A percentile compares a stretch with the other conserved stretches of the same genome.
Evolutionary conservation across 1,284 basidiomycete genomes (phyloP).

Genomic region (Cutaneotrichosporon cavernicola): DNA sequence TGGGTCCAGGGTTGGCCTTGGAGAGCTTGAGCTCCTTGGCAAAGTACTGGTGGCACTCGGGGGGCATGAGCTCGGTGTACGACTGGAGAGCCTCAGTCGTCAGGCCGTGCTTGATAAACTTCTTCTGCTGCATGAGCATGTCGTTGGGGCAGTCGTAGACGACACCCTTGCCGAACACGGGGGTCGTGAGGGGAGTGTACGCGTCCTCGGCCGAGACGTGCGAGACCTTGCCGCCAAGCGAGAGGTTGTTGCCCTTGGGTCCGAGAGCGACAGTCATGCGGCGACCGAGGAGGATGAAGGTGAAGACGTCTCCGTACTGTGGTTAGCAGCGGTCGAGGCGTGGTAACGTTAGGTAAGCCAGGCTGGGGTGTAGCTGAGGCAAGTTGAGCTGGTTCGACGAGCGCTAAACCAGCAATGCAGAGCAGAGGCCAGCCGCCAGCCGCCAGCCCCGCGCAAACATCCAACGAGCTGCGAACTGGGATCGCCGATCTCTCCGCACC

Average conservation of each 20-base stretch:
- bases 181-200: conserved; percentile 89
- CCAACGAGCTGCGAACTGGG: background rate
- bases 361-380: background rate
- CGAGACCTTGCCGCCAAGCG: conserved; percentile 88
- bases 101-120: conserved; percentile 92
- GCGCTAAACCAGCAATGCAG: background rate
- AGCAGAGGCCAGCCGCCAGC: background rate
- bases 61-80: conserved; percentile 87
- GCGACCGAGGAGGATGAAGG: conserved; percentile 85
- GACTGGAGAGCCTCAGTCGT: conserved; percentile 86
- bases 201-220: conserved; percentile 95
- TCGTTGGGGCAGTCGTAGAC: conserved; percentile 98
- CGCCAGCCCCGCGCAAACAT: background rate
- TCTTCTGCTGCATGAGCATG: conserved; percentile 98
- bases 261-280: conserved; percentile 89
- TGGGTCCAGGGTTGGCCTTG: conserved; percentile 28
- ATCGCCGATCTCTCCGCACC: background rate
- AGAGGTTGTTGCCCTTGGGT: conserved; percentile 88
- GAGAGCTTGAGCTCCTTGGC: conserved; percentile 50
- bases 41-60: conserved; percentile 75
- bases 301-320: conserved; percentile 77
- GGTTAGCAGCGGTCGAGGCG: background rate
- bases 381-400: too few species aligned
- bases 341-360: background rate
- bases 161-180: conserved; percentile 94